phyloP scores from a whole-genome alignment of 1,284 basidiomycete species.

The Papiliotrema nemorosa region DNA sequence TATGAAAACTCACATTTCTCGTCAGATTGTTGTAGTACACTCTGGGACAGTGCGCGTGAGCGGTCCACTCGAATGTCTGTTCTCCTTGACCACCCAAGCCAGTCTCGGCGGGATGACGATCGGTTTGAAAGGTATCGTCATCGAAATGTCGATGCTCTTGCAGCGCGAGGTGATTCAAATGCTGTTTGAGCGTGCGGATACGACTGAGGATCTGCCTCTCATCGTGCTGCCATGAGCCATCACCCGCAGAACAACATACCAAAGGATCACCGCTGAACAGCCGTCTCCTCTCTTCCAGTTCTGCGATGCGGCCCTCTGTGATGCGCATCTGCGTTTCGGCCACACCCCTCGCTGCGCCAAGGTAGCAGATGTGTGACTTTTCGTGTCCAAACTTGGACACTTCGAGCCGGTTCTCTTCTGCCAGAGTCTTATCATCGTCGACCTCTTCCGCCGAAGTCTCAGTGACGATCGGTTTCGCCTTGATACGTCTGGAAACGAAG shows the following conservation, averaged over 20 bases:
- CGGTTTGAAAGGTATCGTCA: slow-evolving; percentile 27
- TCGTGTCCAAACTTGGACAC: slow-evolving; percentile 81
- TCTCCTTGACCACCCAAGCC: neutral
- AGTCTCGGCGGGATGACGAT: neutral
- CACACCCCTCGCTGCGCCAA: slow-evolving; percentile 64
- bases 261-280: neutral
- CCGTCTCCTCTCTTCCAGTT: slow-evolving; percentile 19
- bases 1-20: slow-evolving; percentile 60
- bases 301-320: slow-evolving; percentile 55
- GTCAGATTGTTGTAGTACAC: slow-evolving; percentile 75
- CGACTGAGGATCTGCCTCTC: slow-evolving; percentile 12
- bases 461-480: slow-evolving; percentile 36
- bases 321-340: slow-evolving; percentile 67
- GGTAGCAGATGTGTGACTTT: slow-evolving; percentile 76
- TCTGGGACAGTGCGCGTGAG: slow-evolving; percentile 83
- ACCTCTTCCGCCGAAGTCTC: neutral
- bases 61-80: slow-evolving; percentile 69
- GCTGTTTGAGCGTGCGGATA: slow-evolving; percentile 25
- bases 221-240: slow-evolving; percentile 11
- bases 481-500: slow-evolving; percentile 68
- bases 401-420: slow-evolving; percentile 4
- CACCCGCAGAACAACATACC: neutral
- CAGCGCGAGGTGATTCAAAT: slow-evolving; percentile 24
- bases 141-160: slow-evolving; percentile 32
- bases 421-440: neutral